Conservation (phyloP, 495 filamentous ascomycete genomes). For the Oidiodendron maius region DNA sequence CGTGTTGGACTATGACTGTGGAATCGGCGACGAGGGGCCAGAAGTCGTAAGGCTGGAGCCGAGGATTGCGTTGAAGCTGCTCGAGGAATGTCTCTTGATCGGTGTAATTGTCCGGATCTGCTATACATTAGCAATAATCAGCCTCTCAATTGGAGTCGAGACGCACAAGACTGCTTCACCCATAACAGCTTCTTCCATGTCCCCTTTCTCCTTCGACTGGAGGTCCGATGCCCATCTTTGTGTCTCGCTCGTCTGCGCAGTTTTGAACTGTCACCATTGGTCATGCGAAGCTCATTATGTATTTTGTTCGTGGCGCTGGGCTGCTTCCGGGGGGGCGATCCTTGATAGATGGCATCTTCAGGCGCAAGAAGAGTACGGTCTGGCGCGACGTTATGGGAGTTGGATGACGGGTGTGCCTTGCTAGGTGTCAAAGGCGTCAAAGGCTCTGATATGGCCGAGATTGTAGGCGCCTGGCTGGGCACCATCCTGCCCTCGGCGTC, state of each 20-base stretch:
- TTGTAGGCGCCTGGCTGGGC: constrained; percentile 22
- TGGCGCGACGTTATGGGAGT: constrained; percentile 19
- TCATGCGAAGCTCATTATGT: constrained; percentile 26
- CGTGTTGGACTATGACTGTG: constrained; percentile 94
- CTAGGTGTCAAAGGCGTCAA: constrained; percentile 16
- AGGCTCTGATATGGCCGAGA: constrained; percentile 11
- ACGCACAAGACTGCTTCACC: constrained; percentile 91
- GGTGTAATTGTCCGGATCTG: constrained; percentile 97
- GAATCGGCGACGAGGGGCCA: constrained; percentile 94
- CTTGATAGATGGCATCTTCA: constrained; percentile 72
- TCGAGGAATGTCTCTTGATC: constrained; percentile 94
- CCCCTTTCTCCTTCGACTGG: constrained; percentile 58
- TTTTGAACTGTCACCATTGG: constrained; percentile 19
- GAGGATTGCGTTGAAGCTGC: constrained; percentile 90
- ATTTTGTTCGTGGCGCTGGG: constrained; percentile 34
- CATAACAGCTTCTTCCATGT: constrained; percentile 94
- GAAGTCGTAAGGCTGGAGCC: constrained; percentile 93
- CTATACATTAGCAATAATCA: constrained; percentile 3
- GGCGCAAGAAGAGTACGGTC: constrained; percentile 61
- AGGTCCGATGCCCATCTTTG: constrained; percentile 38
- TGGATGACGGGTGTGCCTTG: constrained; percentile 13
- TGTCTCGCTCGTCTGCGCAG: constrained; percentile 31
- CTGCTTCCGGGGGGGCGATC: constrained; percentile 50
- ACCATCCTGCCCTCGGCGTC: constrained; percentile 19
- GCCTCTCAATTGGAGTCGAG: not conserved